Evolutionary conservation across 73 alveolate species (phyloP).

Genomic region (Paramecium pentaurelia): DNA sequence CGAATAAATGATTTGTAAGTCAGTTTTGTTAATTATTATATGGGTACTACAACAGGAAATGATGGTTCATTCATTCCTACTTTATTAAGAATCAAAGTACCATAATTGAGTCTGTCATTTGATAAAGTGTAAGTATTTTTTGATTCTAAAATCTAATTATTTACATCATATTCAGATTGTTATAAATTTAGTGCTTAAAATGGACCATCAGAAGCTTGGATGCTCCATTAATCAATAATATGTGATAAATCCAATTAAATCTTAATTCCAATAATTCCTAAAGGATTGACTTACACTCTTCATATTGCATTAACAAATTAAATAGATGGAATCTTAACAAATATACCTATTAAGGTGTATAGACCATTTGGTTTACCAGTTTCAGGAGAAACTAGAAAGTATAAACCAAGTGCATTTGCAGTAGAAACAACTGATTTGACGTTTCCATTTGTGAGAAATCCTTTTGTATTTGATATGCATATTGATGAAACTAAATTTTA

Average conservation of each 20-base stretch:
- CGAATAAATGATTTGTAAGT: neutral
- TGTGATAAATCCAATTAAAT: neutral
- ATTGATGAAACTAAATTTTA: neutral
- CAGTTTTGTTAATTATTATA: slow-evolving; percentile 17
- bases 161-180: neutral
- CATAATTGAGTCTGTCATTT: neutral
- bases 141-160: neutral
- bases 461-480: neutral
- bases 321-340: neutral
- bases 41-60: slow-evolving; percentile 16
- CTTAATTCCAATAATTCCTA: neutral
- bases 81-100: neutral
- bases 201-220: neutral
- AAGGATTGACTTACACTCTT: neutral
- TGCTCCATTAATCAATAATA: neutral
- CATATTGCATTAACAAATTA: neutral
- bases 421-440: neutral
- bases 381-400: neutral
- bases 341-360: neutral
- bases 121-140: slow-evolving; percentile 3
- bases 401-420: neutral
- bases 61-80: neutral
- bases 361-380: neutral
- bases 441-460: neutral
- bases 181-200: neutral